Base-by-base conservation (phyloP, 495 filamentous ascomycete species). In the Elasticomyces elasticus region DNA sequence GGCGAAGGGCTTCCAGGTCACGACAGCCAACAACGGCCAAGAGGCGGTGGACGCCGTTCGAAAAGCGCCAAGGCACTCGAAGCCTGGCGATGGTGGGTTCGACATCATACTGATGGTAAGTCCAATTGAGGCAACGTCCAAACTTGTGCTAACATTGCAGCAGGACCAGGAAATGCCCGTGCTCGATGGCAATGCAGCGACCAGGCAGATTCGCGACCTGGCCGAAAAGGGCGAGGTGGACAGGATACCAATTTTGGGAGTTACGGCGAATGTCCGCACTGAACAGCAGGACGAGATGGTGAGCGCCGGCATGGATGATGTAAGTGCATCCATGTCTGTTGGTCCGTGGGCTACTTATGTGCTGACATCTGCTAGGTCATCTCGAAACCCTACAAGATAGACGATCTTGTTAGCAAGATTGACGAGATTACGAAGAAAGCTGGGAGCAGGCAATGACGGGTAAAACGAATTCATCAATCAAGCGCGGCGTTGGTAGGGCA, bases 121-220 rank as follows among this genome's bases (percentile, higher is more conserved):
- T n/a, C n/a, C n/a, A n/a, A n/a, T n/a, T n/a, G n/a, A n/a, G n/a
- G n/a, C n/a, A n/a, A n/a, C n/a, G n/a, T n/a, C n/a, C n/a, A n/a
- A n/a, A n/a, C n/a, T n/a, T n/a, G n/a, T n/a, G n/a, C n/a, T n/a
- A n/a, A n/a, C n/a, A n/a, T n/a, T n/a, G n/a, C n/a, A n/a, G n/a
- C n/a, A n/a, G n/a, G 67, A 70, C 45, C 54, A 58, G 60, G 62
- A 70, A 40, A 70, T 70, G 67, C 67, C 67, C 1, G 54, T 67
- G 9, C 65, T 68, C 58, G 58, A 67, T 45, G 67, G 67, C 38
- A 61, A 66, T 7, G 56, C 62, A 0, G 58, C 57, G 4, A 59
- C 61, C 1, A 40, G 20, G 6, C 35, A 51, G 41, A 65, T 70
- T 11, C 51, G 67, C 10, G 53, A 60, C 22, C 30, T 65, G 28